phyloP scores from a whole-genome alignment of 2,329 filamentous ascomycete genomes.

The Corinectria fuckeliana region DNA sequence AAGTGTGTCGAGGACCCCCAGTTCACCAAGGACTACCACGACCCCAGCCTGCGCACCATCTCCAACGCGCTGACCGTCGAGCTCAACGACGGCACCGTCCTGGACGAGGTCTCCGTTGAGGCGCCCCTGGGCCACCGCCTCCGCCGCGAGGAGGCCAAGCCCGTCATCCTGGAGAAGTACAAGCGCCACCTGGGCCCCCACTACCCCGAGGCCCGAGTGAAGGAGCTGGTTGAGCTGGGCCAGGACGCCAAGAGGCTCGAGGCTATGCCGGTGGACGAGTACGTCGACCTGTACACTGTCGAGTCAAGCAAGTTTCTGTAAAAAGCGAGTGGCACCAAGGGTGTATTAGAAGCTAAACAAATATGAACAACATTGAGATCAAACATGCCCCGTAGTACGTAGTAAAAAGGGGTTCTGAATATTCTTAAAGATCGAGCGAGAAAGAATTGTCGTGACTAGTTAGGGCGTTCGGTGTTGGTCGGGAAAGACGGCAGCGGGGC shows the following conservation, averaged over 20 bases:
- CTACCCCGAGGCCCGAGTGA: slow-evolving; percentile 76
- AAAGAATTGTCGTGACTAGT: not conserved
- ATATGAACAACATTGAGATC: slow-evolving; percentile 13
- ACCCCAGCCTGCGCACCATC: slow-evolving; percentile 92
- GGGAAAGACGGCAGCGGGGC: slow-evolving; percentile 16
- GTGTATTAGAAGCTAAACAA: slow-evolving; percentile 17
- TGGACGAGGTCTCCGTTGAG: slow-evolving; percentile 91
- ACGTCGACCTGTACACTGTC: slow-evolving; percentile 81
- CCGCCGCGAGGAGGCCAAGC: slow-evolving; percentile 95
- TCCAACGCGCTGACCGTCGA: slow-evolving; percentile 95
- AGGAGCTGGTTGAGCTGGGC: slow-evolving; percentile 82
- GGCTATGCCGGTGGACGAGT: slow-evolving; percentile 85
- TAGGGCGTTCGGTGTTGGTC: slow-evolving; percentile 11
- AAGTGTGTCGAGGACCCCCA: slow-evolving; percentile 94
- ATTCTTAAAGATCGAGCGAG: not conserved
- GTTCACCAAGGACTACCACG: slow-evolving; percentile 95
- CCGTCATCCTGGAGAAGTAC: slow-evolving; percentile 94
- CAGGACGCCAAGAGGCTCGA: slow-evolving; percentile 79
- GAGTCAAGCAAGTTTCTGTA: slow-evolving; percentile 66
- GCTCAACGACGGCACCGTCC: slow-evolving; percentile 89
- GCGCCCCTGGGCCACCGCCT: slow-evolving; percentile 92
- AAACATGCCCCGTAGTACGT: too few species aligned
- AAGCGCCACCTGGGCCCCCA: slow-evolving; percentile 89
- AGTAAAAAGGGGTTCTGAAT: not conserved
- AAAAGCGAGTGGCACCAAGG: slow-evolving; percentile 11